phyloP scores from a whole-genome alignment of 139 green algal genomes.

The Klebsormidium nitens region DNA sequence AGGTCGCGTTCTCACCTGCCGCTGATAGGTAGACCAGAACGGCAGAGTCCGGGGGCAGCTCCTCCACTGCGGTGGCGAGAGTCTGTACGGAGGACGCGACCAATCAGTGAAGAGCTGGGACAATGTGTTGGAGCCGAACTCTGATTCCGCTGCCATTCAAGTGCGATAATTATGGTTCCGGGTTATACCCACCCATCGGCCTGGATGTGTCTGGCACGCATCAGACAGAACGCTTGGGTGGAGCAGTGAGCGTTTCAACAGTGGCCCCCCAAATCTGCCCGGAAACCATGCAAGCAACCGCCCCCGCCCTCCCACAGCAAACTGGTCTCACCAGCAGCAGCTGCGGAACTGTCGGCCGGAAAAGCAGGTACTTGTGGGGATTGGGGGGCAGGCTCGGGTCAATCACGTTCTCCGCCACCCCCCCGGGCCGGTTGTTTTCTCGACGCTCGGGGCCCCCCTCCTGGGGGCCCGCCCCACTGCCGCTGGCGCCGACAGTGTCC shows the following conservation, averaged over 20 bases:
- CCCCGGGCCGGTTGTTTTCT: neutral
- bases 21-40: constrained; percentile 48
- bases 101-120: no score
- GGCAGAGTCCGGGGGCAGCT: constrained; percentile 42
- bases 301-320: neutral
- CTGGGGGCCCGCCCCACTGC: neutral
- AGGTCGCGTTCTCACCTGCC: no score
- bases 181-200: no score
- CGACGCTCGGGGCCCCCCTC: neutral
- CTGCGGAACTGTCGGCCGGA: constrained; percentile 48
- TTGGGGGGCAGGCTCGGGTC: constrained; percentile 39
- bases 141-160: no score
- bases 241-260: no score
- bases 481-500: constrained; percentile 9
- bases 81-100: no score
- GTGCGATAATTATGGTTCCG: no score
- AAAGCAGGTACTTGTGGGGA: constrained; percentile 56
- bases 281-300: no score
- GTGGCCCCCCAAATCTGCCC: no score
- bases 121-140: no score
- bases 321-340: constrained; percentile 44
- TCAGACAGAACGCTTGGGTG: no score
- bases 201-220: no score
- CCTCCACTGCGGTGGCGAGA: constrained; percentile 47
- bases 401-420: constrained; percentile 32